A percentile compares a stretch with the other conserved stretches of the same genome.
phyloP scores from a whole-genome alignment of 169 alveolate genomes.

The Plasmodium cynomolgi region DNA sequence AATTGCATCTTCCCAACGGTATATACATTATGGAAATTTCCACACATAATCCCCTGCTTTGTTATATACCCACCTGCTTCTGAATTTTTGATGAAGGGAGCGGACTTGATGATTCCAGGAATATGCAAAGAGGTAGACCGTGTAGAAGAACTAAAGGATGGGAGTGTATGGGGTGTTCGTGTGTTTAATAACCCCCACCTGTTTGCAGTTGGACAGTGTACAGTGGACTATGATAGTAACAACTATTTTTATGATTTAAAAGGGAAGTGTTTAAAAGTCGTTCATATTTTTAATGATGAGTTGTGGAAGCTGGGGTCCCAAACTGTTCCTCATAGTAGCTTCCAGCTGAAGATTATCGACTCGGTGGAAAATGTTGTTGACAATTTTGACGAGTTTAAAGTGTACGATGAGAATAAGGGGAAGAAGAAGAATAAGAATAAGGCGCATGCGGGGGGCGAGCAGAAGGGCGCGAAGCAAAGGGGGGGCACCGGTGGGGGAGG shows the following conservation, averaged over 20 bases:
- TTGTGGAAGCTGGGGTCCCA: conserved; percentile 63
- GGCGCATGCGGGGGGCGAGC: neutral
- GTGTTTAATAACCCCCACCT: conserved; percentile 75
- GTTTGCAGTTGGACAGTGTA: conserved; percentile 34
- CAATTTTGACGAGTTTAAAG: conserved; percentile 26
- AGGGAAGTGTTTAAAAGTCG: conserved; percentile 69
- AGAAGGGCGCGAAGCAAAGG: neutral
- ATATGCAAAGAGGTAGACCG: conserved; percentile 73
- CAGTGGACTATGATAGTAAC: conserved; percentile 56
- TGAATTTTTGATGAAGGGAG: conserved; percentile 76
- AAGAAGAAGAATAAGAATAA: neutral
- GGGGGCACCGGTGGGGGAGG: neutral
- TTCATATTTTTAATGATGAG: conserved; percentile 74
- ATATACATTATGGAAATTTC: conserved; percentile 77
- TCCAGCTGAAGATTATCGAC: conserved; percentile 46
- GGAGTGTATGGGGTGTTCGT: conserved; percentile 73
- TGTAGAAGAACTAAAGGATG: conserved; percentile 53
- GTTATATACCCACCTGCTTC: conserved; percentile 77
- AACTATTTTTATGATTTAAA: conserved; percentile 24
- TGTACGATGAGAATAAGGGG: conserved; percentile 41
- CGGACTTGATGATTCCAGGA: conserved; percentile 82
- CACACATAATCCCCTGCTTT: conserved; percentile 72
- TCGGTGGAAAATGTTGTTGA: conserved; percentile 55
- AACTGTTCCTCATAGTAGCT: conserved; percentile 47
- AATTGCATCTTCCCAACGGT: conserved; percentile 58